Conservation (phyloP, 139 green algal species). For the Ettlia oleoabundans region DNA sequence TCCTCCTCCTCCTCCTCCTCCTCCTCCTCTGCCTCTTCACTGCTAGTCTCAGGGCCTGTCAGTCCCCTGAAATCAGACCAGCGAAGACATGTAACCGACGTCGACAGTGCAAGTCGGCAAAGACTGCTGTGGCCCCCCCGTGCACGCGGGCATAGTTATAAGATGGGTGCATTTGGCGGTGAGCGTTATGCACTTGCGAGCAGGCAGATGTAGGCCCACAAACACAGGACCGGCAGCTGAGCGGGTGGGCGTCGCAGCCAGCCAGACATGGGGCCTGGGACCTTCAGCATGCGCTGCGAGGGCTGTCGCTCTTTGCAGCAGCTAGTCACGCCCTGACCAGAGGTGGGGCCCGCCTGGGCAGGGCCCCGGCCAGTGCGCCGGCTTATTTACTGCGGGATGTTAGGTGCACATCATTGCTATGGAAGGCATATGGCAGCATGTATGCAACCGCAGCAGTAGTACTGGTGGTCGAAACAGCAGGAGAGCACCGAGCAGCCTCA, state of each 20-base stretch:
- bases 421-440: too few relatives aligned
- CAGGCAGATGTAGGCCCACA: slow-evolving; percentile 9
- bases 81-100: neutral
- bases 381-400: slow-evolving; percentile 28
- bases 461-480: too few relatives aligned
- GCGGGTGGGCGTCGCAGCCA: slow-evolving; percentile 8
- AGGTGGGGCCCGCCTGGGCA: slow-evolving; percentile 24
- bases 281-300: neutral
- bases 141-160: too few relatives aligned
- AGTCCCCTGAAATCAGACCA: slow-evolving; percentile 43
- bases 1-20: slow-evolving; percentile 32
- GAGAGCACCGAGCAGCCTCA: too few relatives aligned
- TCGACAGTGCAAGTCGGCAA: neutral
- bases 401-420: neutral
- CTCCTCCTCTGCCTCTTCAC: slow-evolving; percentile 35
- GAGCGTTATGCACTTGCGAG: too few relatives aligned
- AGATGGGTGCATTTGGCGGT: neutral
- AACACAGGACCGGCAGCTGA: slow-evolving; percentile 28
- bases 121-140: too few relatives aligned
- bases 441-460: too few relatives aligned
- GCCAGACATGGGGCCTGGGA: slow-evolving; percentile 24
- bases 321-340: slow-evolving; percentile 32
- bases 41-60: slow-evolving; percentile 32
- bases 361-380: slow-evolving; percentile 30
- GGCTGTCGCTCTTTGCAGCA: slow-evolving; percentile 1